Evolutionary conservation across 1,284 basidiomycete genomes (phyloP).

Genomic region (Ustilago cynodontis): DNA sequence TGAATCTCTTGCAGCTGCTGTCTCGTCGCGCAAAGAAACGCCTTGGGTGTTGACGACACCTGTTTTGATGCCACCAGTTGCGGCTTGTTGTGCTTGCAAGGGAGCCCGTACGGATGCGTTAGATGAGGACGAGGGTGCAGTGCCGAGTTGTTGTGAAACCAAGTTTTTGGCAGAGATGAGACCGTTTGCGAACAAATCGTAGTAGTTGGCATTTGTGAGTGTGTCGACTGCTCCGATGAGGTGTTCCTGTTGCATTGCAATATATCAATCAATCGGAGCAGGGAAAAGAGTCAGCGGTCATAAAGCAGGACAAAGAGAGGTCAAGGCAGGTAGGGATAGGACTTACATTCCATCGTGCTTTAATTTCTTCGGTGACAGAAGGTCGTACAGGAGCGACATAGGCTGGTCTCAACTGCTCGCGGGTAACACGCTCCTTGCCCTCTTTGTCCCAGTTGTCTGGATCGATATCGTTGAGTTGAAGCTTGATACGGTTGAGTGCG

Average conservation of each 20-base stretch:
- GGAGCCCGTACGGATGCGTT: constrained; percentile 24
- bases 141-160: constrained; percentile 15
- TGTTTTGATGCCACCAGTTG: constrained; percentile 41
- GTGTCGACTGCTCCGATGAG: constrained; percentile 35
- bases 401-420: constrained; percentile 41
- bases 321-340: constrained; percentile 22
- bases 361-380: constrained; percentile 51
- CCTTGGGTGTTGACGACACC: constrained; percentile 51
- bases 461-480: constrained; percentile 54
- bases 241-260: constrained; percentile 28
- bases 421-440: constrained; percentile 33
- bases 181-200: constrained; percentile 50
- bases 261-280: background rate
- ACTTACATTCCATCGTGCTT: constrained; percentile 46
- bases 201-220: constrained; percentile 47
- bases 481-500: constrained; percentile 41
- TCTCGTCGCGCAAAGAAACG: constrained; percentile 40
- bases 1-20: constrained; percentile 14
- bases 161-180: constrained; percentile 37
- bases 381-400: constrained; percentile 46
- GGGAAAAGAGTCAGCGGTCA: background rate
- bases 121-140: constrained; percentile 1
- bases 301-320: too few species aligned
- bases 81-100: constrained; percentile 28
- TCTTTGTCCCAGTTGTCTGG: constrained; percentile 54